These are phyloP conservation scores for Helichrysum umbraculigerum DNA, from an alignment of 129 eudicot species.

Conservation along the genomic window DNA sequence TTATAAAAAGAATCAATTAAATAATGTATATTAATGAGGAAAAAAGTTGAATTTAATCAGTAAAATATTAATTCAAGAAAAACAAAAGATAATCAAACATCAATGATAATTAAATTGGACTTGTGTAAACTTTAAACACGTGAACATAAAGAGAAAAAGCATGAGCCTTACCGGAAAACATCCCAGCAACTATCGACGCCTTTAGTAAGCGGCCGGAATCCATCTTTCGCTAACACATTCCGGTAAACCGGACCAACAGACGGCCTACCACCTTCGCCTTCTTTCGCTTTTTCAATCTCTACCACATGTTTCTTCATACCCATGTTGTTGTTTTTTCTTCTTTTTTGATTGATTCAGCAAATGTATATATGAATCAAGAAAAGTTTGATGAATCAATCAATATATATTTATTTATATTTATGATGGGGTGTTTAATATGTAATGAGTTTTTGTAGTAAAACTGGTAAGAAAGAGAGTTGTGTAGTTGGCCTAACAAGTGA, in stretches of 20 bases:
- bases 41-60: too few species aligned
- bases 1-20: neutral
- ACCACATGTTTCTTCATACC: slow-evolving; percentile 52
- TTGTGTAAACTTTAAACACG: neutral
- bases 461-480: slow-evolving; percentile 16
- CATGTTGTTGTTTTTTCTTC: slow-evolving; percentile 19
- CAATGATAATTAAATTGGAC: neutral
- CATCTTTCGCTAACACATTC: slow-evolving; percentile 72
- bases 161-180: slow-evolving; percentile 57
- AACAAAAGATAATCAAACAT: neutral
- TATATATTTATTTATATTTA: neutral
- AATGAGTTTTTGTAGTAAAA: neutral
- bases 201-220: slow-evolving; percentile 58
- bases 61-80: too few species aligned
- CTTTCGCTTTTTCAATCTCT: slow-evolving; percentile 65
- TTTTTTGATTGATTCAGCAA: neutral
- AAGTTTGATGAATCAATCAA: neutral
- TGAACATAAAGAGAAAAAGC: neutral
- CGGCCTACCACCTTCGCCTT: slow-evolving; percentile 44
- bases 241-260: slow-evolving; percentile 86
- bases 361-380: neutral
- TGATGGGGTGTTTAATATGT: neutral
- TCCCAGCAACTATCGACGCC: slow-evolving; percentile 80
- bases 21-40: too few species aligned
- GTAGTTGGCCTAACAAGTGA: slow-evolving; percentile 20